Percentiles rank a stretch among this genome's conserved stretches.
Evolutionary conservation across 306 rosid species (phyloP).

Genomic region (Nissolia schottii): DNA sequence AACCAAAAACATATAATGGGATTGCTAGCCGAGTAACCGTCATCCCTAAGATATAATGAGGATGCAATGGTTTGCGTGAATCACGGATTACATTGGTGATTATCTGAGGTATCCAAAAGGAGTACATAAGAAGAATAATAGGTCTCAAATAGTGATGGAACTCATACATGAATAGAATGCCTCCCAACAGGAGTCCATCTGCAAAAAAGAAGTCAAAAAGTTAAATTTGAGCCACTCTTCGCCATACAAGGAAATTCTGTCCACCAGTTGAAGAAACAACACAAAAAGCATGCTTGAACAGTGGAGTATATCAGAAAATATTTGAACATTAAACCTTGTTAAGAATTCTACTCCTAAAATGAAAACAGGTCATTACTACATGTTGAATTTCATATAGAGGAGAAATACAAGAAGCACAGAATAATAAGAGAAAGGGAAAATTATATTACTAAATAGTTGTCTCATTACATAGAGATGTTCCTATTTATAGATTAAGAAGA

Average conservation of each 20-base stretch:
- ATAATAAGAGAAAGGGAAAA: too few relatives aligned
- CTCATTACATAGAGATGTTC: too few relatives aligned
- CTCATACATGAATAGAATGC: conserved; percentile 88
- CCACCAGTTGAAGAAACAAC: background rate
- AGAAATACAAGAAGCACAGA: too few relatives aligned
- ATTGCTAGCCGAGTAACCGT: conserved; percentile 76
- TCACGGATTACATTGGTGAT: conserved; percentile 78
- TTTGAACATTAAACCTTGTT: background rate
- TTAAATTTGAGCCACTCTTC: conserved; percentile 24
- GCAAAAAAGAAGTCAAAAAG: conserved; percentile 38
- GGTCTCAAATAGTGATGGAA: conserved; percentile 79
- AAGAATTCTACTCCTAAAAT: background rate
- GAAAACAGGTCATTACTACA: background rate
- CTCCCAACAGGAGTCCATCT: conserved; percentile 97
- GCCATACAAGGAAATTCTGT: background rate
- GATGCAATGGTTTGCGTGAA: conserved; percentile 93
- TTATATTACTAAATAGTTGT: too few relatives aligned
- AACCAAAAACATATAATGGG: conserved; percentile 81
- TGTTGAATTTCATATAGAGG: too few relatives aligned
- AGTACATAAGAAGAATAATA: conserved; percentile 75
- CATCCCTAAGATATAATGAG: conserved; percentile 81
- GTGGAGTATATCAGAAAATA: background rate
- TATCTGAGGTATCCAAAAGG: conserved; percentile 97
- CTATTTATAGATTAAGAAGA: too few relatives aligned
- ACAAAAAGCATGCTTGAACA: conserved; percentile 8